Evolutionary conservation across 2,329 filamentous ascomycete species (phyloP).

Genomic region (Coniella vitis): DNA sequence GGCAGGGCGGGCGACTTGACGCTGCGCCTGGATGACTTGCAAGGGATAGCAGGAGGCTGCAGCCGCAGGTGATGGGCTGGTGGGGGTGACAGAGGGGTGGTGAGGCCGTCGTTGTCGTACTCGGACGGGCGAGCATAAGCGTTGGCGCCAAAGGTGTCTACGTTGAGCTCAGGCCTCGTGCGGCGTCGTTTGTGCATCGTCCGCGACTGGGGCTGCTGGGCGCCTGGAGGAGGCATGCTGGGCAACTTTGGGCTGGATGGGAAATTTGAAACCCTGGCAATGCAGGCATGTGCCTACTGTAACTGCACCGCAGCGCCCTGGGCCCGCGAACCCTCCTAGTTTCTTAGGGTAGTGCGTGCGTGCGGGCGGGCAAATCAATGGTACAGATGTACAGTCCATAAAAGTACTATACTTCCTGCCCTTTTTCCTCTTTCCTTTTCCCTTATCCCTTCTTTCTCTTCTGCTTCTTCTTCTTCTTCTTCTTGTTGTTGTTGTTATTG

Average conservation of each 20-base stretch:
- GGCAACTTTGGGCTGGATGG: not conserved
- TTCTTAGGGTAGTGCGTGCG: too few relatives aligned
- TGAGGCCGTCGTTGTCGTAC: slow-evolving; percentile 7
- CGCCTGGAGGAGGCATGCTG: not conserved
- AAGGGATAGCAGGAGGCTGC: slow-evolving; percentile 8
- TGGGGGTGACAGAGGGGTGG: slow-evolving; percentile 12
- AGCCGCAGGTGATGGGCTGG: slow-evolving; percentile 4
- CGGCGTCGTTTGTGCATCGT: slow-evolving; percentile 16
- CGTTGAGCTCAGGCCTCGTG: slow-evolving; percentile 31
- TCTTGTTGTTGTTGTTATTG: too few relatives aligned
- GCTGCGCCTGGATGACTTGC: slow-evolving; percentile 14
- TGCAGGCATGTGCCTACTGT: slow-evolving; percentile 1
- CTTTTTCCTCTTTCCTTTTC: too few relatives aligned
- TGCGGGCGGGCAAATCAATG: too few relatives aligned
- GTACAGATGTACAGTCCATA: too few relatives aligned
- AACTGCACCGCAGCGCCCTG: too few relatives aligned
- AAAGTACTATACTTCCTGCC: too few relatives aligned
- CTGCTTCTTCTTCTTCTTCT: too few relatives aligned
- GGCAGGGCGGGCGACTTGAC: slow-evolving; percentile 17
- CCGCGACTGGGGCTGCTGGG: not conserved
- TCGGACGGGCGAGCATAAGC: not conserved
- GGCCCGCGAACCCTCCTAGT: too few relatives aligned
- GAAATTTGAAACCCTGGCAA: not conserved
- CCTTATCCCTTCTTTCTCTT: too few relatives aligned
- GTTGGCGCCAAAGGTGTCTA: slow-evolving; percentile 23